A percentile compares a stretch with the other conserved stretches of the same genome.
phyloP scores from a whole-genome alignment of 139 green algal genomes.

The Volvox reticuliferus region DNA sequence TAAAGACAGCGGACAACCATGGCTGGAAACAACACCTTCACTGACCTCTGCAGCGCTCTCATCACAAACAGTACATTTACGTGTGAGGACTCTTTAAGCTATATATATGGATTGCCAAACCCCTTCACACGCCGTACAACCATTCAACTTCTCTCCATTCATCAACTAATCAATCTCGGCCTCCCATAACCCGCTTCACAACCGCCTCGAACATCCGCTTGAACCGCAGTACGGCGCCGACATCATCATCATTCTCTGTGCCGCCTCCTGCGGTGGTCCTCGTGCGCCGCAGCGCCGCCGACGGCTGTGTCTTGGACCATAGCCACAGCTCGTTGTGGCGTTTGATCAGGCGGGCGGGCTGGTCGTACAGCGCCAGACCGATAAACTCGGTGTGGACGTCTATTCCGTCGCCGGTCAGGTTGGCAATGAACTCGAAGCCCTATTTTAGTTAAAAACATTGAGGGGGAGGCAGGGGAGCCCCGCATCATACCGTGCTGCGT shows the following conservation, averaged over 20 bases:
- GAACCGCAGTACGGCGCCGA: background rate
- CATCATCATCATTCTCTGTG: background rate
- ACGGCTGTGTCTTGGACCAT: slow-evolving; percentile 12
- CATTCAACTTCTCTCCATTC: too few species aligned
- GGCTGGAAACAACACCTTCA: too few species aligned
- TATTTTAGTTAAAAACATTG: background rate
- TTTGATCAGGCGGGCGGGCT: slow-evolving; percentile 19
- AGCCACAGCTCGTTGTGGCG: slow-evolving; percentile 54
- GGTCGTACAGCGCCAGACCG: slow-evolving; percentile 50
- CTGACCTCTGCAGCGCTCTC: too few species aligned
- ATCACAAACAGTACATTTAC: too few species aligned
- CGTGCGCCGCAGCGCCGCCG: background rate
- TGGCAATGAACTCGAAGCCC: slow-evolving; percentile 41
- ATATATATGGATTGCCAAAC: too few species aligned
- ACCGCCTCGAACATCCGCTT: background rate
- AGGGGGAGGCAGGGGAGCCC: too few species aligned
- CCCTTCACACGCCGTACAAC: too few species aligned
- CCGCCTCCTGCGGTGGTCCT: background rate
- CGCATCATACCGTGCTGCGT: too few species aligned
- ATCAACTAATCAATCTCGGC: too few species aligned
- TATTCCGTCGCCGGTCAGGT: slow-evolving; percentile 29
- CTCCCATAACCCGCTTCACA: background rate
- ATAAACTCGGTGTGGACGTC: slow-evolving; percentile 21
- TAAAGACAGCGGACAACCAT: too few species aligned
- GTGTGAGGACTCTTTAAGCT: too few species aligned